Base-by-base conservation (phyloP, 257 asterid species). In the Knoxia roxburghii region DNA sequence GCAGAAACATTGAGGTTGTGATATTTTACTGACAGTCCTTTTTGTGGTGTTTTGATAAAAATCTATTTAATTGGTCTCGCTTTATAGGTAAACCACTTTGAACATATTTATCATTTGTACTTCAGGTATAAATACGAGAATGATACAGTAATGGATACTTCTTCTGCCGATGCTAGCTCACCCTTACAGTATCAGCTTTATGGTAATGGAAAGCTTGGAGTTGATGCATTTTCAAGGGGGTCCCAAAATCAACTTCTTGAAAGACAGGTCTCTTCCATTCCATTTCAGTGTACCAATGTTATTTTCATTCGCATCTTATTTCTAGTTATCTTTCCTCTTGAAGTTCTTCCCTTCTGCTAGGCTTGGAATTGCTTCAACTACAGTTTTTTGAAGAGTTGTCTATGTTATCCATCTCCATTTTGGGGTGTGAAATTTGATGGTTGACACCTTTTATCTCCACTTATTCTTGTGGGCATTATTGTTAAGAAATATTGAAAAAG, bases 211-310 rank as follows among this genome's bases (percentile, higher is more conserved):
- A 90, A 85, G 78, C 83, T 78, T 26, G 91, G 91, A 68, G 86
- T 82, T 69, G 96, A 90, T 87, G 77, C 84, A 17, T 82, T 89
- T 75, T 81, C 96, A 71, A 85, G 79, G 82, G 98, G 98, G 70
- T 81, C 90, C 12, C 89, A 87, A 74, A 85, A 94, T 81, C 99
- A 90, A 84, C 99, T 94, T 79, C 88, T 88, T 82, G 99, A 94
- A 83, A 90, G 99, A 88, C 99, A 94, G 96, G 97, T 90, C 56
- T 27, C 32, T 59, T 14, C 21, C 64, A 26, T 48, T 37, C 54
- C 68, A 57, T 71, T 72, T 65, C 48, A 20, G 32, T 6, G 13
- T 7, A 4, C 9, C 21, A 32, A 14, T 23, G 15, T 53, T 40
- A 5, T 12, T 43, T 43, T 43, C 7, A 18, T 50, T 50, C 4